These are phyloP conservation scores for Salvia splendens DNA, from an alignment of 257 asterid species.

Conservation along the genomic window DNA sequence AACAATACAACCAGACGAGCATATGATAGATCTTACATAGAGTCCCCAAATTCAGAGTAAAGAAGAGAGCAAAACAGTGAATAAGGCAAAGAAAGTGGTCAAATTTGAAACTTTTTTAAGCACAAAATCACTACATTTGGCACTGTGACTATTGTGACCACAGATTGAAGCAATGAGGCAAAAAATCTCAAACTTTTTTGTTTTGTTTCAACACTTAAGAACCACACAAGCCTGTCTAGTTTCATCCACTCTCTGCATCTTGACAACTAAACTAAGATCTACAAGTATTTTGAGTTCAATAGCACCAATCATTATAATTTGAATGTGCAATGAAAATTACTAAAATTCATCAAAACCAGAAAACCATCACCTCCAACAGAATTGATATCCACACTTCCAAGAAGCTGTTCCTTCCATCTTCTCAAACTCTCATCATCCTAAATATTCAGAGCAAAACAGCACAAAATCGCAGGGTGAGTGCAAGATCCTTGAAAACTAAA, in stretches of 20 bases:
- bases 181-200: background rate
- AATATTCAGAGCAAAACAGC: constrained; percentile 24
- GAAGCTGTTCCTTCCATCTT: constrained; percentile 99
- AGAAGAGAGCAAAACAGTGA: constrained; percentile 13
- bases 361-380: constrained; percentile 75
- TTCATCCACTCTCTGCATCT: constrained; percentile 14
- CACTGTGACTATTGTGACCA: constrained; percentile 8
- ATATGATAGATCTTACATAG: constrained; percentile 4
- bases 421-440: constrained; percentile 97
- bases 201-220: background rate
- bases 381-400: constrained; percentile 80
- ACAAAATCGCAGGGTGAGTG: constrained; percentile 6
- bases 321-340: background rate
- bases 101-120: background rate
- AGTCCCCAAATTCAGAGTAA: background rate
- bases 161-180: constrained; percentile 6
- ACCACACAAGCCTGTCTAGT: background rate
- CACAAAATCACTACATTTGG: constrained; percentile 6
- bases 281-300: constrained; percentile 16
- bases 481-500: background rate
- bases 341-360: background rate
- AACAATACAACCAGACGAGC: background rate
- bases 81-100: background rate
- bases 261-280: constrained; percentile 30
- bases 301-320: background rate